Conservation (phyloP, 2,329 filamentous ascomycete genomes). For the Diaporthe batatas region DNA sequence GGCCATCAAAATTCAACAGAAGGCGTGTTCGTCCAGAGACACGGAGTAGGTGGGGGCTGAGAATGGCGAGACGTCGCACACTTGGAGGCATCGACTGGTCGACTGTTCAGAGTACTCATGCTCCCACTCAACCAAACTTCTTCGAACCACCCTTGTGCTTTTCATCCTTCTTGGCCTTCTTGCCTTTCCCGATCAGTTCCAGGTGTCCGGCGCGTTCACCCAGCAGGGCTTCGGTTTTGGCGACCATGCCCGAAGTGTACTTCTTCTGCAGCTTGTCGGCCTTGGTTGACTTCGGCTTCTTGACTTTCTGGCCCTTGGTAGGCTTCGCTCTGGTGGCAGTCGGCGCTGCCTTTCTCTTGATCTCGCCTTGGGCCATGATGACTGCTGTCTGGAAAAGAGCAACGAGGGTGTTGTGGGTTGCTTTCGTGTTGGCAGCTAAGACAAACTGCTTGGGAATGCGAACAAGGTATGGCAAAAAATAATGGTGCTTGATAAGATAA, state of each 20-base stretch:
- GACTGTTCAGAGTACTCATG: neutral
- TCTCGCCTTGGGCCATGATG: constrained; percentile 67
- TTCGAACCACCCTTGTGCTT: constrained; percentile 62
- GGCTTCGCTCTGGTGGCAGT: constrained; percentile 61
- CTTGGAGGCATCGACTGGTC: neutral
- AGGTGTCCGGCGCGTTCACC: constrained; percentile 71
- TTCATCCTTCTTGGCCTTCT: constrained; percentile 60
- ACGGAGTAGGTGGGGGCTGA: neutral
- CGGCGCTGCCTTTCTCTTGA: constrained; percentile 62
- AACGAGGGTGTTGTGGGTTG: neutral
- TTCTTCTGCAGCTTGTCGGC: constrained; percentile 68
- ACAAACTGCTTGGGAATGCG: neutral
- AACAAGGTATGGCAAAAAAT: constrained; percentile 8
- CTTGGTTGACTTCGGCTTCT: constrained; percentile 54
- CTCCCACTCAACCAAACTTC: constrained; percentile 65
- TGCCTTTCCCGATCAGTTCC: constrained; percentile 70
- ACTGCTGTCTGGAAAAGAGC: neutral
- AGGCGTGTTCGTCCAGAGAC: neutral
- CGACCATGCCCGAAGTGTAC: constrained; percentile 66
- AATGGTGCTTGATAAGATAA: constrained; percentile 20
- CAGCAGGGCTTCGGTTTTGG: constrained; percentile 69
- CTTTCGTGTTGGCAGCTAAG: neutral
- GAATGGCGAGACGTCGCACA: neutral
- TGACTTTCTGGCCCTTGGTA: constrained; percentile 56
- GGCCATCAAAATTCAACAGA: neutral